Evolutionary conservation across 192 early-diverging fungal genomes (phyloP).

Genomic region (Backusella westeae): DNA sequence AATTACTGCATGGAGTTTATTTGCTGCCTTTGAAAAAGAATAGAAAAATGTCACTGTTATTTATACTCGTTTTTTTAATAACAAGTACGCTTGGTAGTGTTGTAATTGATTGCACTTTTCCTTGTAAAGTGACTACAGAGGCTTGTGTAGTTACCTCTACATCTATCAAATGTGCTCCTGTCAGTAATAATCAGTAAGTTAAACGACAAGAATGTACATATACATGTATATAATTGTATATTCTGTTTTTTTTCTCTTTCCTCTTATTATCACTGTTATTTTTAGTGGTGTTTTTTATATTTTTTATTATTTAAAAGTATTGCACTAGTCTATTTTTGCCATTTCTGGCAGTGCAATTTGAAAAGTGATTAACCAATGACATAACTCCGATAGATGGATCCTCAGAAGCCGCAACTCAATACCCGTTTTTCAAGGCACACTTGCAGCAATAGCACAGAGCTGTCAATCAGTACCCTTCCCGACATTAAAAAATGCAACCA

Average conservation of each 20-base stretch:
- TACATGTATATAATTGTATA: neutral
- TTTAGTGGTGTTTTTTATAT: neutral
- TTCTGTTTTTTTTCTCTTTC: neutral
- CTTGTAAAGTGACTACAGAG: neutral
- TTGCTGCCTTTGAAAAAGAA: neutral
- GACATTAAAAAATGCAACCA: neutral
- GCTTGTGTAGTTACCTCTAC: neutral
- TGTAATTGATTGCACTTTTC: conserved; percentile 9
- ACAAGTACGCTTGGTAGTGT: neutral
- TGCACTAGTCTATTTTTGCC: neutral
- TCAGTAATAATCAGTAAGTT: neutral
- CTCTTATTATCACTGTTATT: neutral
- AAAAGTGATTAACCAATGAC: neutral
- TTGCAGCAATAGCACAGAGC: no score
- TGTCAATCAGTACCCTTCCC: neutral
- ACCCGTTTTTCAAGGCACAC: conserved; percentile 5
- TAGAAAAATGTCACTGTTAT: neutral
- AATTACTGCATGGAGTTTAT: neutral
- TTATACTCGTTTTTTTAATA: neutral
- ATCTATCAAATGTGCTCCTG: neutral
- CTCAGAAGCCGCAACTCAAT: neutral
- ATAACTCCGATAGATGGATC: conserved; percentile 6
- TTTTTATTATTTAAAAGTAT: neutral
- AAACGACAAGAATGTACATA: neutral
- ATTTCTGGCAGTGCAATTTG: neutral